These are phyloP conservation scores for Pseudohalonectria lignicola DNA, from an alignment of 2,329 filamentous ascomycete genomes.

Conservation along the genomic window DNA sequence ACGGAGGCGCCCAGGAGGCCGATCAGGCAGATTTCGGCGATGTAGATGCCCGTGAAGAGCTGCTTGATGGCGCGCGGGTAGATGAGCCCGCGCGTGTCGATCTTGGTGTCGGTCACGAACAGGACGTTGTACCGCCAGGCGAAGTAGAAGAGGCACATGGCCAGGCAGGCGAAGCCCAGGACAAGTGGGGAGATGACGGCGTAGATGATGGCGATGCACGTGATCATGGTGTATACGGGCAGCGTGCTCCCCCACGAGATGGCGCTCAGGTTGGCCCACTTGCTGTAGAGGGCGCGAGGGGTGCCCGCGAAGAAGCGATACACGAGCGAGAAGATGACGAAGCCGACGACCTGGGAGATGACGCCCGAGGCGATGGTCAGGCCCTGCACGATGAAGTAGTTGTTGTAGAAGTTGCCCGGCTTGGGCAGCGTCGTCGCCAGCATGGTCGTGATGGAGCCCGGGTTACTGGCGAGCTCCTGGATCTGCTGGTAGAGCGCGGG, in stretches of 20 bases:
- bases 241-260: slow-evolving; percentile 78
- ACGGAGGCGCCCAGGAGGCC: slow-evolving; percentile 66
- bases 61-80: slow-evolving; percentile 88
- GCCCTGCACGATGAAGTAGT: slow-evolving; percentile 90
- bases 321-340: slow-evolving; percentile 63
- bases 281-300: slow-evolving; percentile 67
- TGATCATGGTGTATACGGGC: slow-evolving; percentile 71
- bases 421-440: slow-evolving; percentile 67
- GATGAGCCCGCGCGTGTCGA: slow-evolving; percentile 86
- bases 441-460: slow-evolving; percentile 48
- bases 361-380: slow-evolving; percentile 65
- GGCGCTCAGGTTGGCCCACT: slow-evolving; percentile 63
- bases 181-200: slow-evolving; percentile 76
- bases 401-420: slow-evolving; percentile 89
- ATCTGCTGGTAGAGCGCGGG: slow-evolving; percentile 56
- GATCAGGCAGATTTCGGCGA: slow-evolving; percentile 69
- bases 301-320: slow-evolving; percentile 67
- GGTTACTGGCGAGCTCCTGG: slow-evolving; percentile 49
- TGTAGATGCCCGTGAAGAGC: slow-evolving; percentile 69
- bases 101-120: slow-evolving; percentile 66
- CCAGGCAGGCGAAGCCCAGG: slow-evolving; percentile 71
- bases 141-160: slow-evolving; percentile 69
- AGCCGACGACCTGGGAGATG: slow-evolving; percentile 59
- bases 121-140: slow-evolving; percentile 83
- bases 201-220: slow-evolving; percentile 54